Evolutionary conservation across 108 stramenopile species (phyloP).

Genomic region (Nitzschia sp.): DNA sequence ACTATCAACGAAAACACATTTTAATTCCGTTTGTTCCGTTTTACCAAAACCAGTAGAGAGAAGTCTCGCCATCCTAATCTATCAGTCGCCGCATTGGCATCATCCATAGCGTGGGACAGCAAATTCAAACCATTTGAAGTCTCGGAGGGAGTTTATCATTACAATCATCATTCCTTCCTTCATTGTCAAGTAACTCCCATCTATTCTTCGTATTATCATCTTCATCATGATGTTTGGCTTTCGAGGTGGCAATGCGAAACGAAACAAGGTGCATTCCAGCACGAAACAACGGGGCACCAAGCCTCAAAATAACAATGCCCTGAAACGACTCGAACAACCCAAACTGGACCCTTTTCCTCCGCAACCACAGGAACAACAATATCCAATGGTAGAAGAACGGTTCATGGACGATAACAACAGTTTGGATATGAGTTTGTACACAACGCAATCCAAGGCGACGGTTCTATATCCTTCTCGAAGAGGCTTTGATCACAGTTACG

Average conservation of each 20-base stretch:
- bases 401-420: constrained; percentile 19
- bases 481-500: background rate
- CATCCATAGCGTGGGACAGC: too few relatives aligned
- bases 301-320: background rate
- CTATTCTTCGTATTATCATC: too few relatives aligned
- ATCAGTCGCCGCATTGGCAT: too few relatives aligned
- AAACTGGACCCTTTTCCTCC: background rate
- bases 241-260: background rate
- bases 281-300: background rate
- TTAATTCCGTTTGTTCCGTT: too few relatives aligned
- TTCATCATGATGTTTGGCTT: constrained; percentile 9
- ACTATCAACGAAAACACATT: too few relatives aligned
- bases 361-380: background rate
- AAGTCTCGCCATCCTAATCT: too few relatives aligned
- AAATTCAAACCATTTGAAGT: too few relatives aligned
- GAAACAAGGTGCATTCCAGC: background rate
- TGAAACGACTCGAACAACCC: background rate
- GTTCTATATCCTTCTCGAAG: constrained; percentile 15
- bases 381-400: too few relatives aligned
- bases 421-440: constrained; percentile 35
- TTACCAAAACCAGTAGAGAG: too few relatives aligned
- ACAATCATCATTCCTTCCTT: too few relatives aligned
- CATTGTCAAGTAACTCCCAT: too few relatives aligned
- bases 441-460: constrained; percentile 30
- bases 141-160: too few relatives aligned